These are phyloP conservation scores for Tarenaya hassleriana DNA, from an alignment of 345 rosid genomes.

Conservation along the genomic window DNA sequence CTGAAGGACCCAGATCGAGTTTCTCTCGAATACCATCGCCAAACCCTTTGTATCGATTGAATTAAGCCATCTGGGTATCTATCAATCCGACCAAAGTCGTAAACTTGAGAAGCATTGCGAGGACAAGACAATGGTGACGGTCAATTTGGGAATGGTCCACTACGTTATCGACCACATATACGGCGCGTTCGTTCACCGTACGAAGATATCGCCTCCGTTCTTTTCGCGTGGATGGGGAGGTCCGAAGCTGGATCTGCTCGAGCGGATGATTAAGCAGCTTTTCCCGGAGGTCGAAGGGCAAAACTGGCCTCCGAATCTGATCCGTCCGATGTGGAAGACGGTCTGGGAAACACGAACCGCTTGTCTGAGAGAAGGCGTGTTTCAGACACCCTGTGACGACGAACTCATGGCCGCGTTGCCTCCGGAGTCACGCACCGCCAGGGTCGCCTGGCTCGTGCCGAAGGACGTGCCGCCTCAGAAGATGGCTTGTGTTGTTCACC, in stretches of 20 bases:
- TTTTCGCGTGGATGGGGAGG: slow-evolving; percentile 99
- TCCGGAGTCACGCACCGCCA: slow-evolving; percentile 72
- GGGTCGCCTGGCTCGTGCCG: slow-evolving; percentile 86
- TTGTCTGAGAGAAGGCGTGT: slow-evolving; percentile 76
- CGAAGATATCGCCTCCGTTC: slow-evolving; percentile 70
- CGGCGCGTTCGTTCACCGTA: slow-evolving; percentile 89
- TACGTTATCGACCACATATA: slow-evolving; percentile 81
- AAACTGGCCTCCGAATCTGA: slow-evolving; percentile 63
- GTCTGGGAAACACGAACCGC: slow-evolving; percentile 82
- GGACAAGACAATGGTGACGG: slow-evolving; percentile 51
- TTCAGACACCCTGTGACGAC: slow-evolving; percentile 77
- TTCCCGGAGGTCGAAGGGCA: slow-evolving; percentile 68
- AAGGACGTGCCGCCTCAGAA: slow-evolving; percentile 67
- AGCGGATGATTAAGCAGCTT: slow-evolving; percentile 61
- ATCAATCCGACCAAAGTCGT: not conserved
- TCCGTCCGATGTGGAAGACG: slow-evolving; percentile 79
- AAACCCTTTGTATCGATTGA: not conserved
- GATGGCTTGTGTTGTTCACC: slow-evolving; percentile 97
- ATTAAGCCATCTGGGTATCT: slow-evolving; percentile 1
- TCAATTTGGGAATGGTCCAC: slow-evolving; percentile 86
- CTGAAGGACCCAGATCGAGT: slow-evolving; percentile 15
- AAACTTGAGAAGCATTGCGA: not conserved
- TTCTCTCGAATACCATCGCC: not conserved
- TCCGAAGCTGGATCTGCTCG: slow-evolving; percentile 71
- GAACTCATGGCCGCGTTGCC: slow-evolving; percentile 76